Percentiles rank a stretch among this genome's conserved stretches.
These are phyloP conservation scores for Blastomyces gilchristii DNA, from an alignment of 2,329 filamentous ascomycete genomes.

Conservation along the genomic window DNA sequence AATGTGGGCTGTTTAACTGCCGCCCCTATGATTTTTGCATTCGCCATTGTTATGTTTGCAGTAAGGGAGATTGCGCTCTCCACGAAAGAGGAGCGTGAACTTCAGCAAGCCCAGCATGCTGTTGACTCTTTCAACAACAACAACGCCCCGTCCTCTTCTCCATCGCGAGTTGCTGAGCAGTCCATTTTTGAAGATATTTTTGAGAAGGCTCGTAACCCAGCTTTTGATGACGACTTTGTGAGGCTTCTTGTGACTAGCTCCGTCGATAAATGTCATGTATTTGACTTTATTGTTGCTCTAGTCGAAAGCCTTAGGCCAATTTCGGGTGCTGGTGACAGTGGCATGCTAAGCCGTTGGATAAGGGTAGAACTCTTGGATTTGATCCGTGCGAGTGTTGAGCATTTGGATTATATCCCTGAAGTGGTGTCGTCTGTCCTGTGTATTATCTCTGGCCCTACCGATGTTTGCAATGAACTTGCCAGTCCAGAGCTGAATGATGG, in stretches of 20 bases:
- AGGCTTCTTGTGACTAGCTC: constrained; percentile 38
- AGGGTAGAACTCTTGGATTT: constrained; percentile 59
- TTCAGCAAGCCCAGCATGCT: constrained; percentile 34
- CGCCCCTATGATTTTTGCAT: constrained; percentile 66
- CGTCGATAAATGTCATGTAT: constrained; percentile 39
- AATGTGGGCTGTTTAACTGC: constrained; percentile 50
- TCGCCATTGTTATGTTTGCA: constrained; percentile 64
- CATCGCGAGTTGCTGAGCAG: constrained; percentile 26
- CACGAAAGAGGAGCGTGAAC: constrained; percentile 46
- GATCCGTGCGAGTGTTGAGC: constrained; percentile 54
- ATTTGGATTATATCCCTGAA: constrained; percentile 63
- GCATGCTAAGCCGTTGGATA: constrained; percentile 51
- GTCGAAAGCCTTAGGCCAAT: constrained; percentile 36
- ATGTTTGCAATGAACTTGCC: constrained; percentile 17
- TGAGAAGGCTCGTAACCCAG: constrained; percentile 34
- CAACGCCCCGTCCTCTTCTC: constrained; percentile 25
- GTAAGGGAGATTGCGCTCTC: constrained; percentile 55
- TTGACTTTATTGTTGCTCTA: constrained; percentile 39
- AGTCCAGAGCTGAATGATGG: constrained; percentile 15
- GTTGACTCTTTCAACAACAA: constrained; percentile 33
- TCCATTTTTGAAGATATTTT: constrained; percentile 41
- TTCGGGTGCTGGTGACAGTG: constrained; percentile 41
- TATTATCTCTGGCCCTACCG: constrained; percentile 44
- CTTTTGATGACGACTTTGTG: constrained; percentile 39
- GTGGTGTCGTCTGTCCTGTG: constrained; percentile 57